Percentiles rank a stretch among this genome's conserved stretches.
Evolutionary conservation across 1,284 basidiomycete genomes (phyloP).

Genomic region (Taiwanofungus camphoratus): DNA sequence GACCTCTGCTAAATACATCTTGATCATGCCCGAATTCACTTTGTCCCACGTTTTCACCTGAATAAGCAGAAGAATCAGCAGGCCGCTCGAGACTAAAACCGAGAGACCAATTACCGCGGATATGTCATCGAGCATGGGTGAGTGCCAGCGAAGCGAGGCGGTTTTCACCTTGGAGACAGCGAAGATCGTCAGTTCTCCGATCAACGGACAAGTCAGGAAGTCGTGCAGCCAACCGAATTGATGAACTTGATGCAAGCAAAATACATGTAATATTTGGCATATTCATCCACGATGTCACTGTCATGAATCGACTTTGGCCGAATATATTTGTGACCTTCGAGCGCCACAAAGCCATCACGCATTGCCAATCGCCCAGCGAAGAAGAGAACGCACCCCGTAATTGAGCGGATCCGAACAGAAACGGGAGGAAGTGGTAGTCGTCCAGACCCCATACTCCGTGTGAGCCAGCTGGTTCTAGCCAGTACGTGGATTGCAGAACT

Average conservation of each 20-base stretch:
- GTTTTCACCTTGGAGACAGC: constrained; percentile 76
- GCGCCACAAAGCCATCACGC: neutral
- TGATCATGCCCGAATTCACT: constrained; percentile 96
- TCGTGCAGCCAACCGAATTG: constrained; percentile 68
- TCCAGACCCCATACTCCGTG: constrained; percentile 99
- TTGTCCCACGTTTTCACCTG: constrained; percentile 96
- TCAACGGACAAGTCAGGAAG: neutral
- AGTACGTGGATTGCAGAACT: constrained; percentile 87
- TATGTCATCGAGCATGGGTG: constrained; percentile 98
- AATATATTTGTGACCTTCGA: constrained; percentile 83
- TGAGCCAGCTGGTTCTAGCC: constrained; percentile 96
- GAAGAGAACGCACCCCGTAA: constrained; percentile 48
- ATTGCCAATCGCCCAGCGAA: neutral
- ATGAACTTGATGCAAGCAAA: constrained; percentile 96
- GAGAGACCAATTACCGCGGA: constrained; percentile 59
- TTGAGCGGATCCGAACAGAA: constrained; percentile 86
- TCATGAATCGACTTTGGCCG: constrained; percentile 93
- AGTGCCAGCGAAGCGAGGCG: constrained; percentile 95
- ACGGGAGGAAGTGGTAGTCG: constrained; percentile 97
- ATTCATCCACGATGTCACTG: constrained; percentile 89
- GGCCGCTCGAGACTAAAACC: neutral
- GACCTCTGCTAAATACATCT: constrained; percentile 97
- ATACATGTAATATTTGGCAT: constrained; percentile 93
- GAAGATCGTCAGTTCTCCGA: neutral
- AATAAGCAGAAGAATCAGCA: neutral